Percentiles rank a stretch among this genome's conserved stretches.
These are phyloP conservation scores for Colletotrichum phormii DNA, from an alignment of 2,329 filamentous ascomycete species.

Conservation along the genomic window DNA sequence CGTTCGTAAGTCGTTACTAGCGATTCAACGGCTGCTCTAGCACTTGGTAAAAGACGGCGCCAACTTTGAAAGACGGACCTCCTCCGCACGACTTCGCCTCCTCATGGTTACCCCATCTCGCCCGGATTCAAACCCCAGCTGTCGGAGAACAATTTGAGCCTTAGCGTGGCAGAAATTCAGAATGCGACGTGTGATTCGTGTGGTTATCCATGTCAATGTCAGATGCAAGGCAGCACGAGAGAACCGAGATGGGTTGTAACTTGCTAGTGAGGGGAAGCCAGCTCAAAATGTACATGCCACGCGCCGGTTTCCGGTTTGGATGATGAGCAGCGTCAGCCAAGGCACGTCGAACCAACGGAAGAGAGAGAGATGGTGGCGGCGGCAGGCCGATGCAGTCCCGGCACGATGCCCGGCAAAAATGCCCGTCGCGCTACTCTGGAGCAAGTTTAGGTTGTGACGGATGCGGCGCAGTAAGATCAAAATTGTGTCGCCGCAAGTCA, in stretches of 20 bases:
- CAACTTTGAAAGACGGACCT: conserved; percentile 13
- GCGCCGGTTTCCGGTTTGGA: conserved; percentile 9
- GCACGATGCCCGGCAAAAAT: conserved; percentile 10
- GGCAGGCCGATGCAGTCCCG: conserved; percentile 17
- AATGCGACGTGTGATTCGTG: conserved; percentile 9
- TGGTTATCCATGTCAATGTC: neutral
- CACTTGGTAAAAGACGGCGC: neutral
- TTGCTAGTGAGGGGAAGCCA: neutral
- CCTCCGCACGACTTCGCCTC: conserved; percentile 18
- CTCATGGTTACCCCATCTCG: conserved; percentile 15
- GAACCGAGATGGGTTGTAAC: neutral
- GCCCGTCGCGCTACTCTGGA: neutral
- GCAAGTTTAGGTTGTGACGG: neutral
- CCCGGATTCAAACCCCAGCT: neutral
- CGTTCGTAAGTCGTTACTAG: neutral
- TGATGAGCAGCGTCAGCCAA: conserved; percentile 27
- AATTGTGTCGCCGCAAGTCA: neutral
- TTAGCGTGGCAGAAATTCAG: neutral
- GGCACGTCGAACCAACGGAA: neutral
- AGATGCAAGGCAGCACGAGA: conserved; percentile 16
- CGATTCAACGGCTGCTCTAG: neutral
- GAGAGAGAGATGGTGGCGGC: neutral
- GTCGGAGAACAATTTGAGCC: neutral
- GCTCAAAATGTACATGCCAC: neutral
- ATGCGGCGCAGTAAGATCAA: neutral